Evolutionary conservation across 2,329 filamentous ascomycete species (phyloP).

Genomic region (Dactylellina leptospora): DNA sequence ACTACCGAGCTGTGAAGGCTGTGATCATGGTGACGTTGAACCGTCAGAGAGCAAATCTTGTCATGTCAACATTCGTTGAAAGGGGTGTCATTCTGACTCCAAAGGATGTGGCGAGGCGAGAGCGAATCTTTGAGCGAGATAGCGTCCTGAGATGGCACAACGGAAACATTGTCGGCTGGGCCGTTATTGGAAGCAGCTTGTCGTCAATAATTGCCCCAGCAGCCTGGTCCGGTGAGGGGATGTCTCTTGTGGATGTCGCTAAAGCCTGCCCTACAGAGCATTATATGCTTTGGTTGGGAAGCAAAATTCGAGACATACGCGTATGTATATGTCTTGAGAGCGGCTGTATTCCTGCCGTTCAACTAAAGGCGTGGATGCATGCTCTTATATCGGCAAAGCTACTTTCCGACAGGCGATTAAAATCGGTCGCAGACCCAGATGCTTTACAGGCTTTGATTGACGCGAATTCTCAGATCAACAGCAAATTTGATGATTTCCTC

Average conservation of each 20-base stretch:
- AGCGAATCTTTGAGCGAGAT: constrained; percentile 71
- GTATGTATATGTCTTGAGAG: constrained; percentile 73
- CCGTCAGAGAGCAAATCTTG: constrained; percentile 81
- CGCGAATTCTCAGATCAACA: constrained; percentile 60
- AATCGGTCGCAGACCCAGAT: constrained; percentile 61
- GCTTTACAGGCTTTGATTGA: constrained; percentile 61
- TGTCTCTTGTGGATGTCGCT: constrained; percentile 57
- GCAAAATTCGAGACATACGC: constrained; percentile 58
- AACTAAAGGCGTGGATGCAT: constrained; percentile 72
- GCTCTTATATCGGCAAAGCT: constrained; percentile 64
- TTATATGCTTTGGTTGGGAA: constrained; percentile 70
- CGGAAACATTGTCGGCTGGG: constrained; percentile 65
- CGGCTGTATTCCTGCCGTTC: constrained; percentile 63
- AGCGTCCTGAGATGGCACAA: constrained; percentile 70
- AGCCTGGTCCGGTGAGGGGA: constrained; percentile 27
- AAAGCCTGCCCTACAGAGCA: constrained; percentile 62
- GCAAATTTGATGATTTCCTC: constrained; percentile 63
- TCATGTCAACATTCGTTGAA: constrained; percentile 71
- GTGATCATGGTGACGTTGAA: constrained; percentile 87
- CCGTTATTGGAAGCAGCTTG: constrained; percentile 66
- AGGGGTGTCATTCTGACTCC: constrained; percentile 69
- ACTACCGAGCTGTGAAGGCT: constrained; percentile 83
- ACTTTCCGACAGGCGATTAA: constrained; percentile 55
- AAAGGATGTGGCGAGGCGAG: constrained; percentile 69
- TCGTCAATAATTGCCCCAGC: constrained; percentile 57